Percentiles rank a stretch among this genome's conserved stretches.
Conservation (phyloP, 139 green algal species). For the Micractinium conductrix region DNA sequence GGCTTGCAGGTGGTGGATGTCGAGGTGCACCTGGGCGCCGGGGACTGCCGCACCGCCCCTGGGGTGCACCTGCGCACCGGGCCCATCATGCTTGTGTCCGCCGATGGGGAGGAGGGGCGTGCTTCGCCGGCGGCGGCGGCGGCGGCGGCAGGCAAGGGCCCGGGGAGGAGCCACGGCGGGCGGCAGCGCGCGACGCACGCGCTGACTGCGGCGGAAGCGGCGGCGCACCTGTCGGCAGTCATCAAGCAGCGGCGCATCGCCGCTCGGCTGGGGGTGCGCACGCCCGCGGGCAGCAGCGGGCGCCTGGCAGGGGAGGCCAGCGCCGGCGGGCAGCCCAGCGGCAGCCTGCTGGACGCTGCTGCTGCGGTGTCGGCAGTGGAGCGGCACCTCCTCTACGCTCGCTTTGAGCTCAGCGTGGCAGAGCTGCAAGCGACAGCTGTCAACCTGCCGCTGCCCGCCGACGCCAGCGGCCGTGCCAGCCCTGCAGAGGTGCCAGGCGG, state of each 20-base stretch:
- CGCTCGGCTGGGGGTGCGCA: neutral
- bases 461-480: neutral
- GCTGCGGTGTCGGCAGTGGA: conserved; percentile 27
- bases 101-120: neutral
- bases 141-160: neutral
- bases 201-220: conserved; percentile 12
- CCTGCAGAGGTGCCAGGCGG: neutral
- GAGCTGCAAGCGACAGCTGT: neutral
- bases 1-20: conserved; percentile 24
- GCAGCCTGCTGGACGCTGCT: neutral
- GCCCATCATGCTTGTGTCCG: conserved; percentile 12
- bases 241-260: conserved; percentile 27
- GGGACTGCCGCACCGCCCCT: neutral
- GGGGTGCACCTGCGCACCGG: conserved; percentile 31
- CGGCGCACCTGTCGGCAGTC: conserved; percentile 1
- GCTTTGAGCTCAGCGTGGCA: conserved; percentile 22
- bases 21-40: neutral
- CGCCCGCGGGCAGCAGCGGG: neutral
- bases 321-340: neutral
- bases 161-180: neutral
- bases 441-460: neutral
- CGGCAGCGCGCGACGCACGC: neutral
- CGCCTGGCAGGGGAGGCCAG: neutral
- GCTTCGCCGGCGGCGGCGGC: neutral
- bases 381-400: conserved; percentile 34